A percentile compares a stretch with the other conserved stretches of the same genome.
Evolutionary conservation across 1,284 basidiomycete species (phyloP).

Genomic region (Microbotryum scabiosae): DNA sequence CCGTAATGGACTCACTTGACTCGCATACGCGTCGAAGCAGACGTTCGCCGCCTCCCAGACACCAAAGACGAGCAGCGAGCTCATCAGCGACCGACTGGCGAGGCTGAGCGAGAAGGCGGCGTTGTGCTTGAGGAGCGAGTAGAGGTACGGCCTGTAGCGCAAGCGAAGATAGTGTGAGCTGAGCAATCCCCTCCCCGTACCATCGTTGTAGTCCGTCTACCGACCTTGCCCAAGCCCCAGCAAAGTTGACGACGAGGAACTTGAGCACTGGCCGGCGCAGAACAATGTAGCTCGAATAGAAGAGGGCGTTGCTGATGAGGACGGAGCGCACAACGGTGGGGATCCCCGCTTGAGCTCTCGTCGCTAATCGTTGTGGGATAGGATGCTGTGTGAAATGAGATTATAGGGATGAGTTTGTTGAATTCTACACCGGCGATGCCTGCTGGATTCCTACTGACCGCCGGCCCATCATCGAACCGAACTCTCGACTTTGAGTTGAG

Average conservation of each 20-base stretch:
- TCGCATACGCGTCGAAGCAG: conserved; percentile 29
- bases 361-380: conserved; percentile 30
- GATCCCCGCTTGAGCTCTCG: background rate
- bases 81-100: conserved; percentile 7
- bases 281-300: conserved; percentile 27
- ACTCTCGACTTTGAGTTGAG: conserved; percentile 17
- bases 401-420: background rate
- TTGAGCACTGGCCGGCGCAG: conserved; percentile 26
- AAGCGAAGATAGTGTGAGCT: background rate
- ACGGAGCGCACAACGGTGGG: conserved; percentile 2
- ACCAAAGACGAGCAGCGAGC: conserved; percentile 8
- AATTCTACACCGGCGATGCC: background rate
- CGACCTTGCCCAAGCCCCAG: conserved; percentile 22
- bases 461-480: conserved; percentile 15
- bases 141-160: conserved; percentile 25
- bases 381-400: conserved; percentile 8
- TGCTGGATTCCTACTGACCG: conserved; percentile 3
- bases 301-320: conserved; percentile 9
- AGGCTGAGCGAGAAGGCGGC: conserved; percentile 26
- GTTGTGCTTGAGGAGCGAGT: conserved; percentile 26
- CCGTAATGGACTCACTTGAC: conserved; percentile 12
- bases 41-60: conserved; percentile 22
- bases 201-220: background rate
- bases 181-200: too few species aligned
- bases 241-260: conserved; percentile 25